Evolutionary conservation across 164 flowering plant genomes (phyloP).

Genomic region (Hamamelis virginiana): DNA sequence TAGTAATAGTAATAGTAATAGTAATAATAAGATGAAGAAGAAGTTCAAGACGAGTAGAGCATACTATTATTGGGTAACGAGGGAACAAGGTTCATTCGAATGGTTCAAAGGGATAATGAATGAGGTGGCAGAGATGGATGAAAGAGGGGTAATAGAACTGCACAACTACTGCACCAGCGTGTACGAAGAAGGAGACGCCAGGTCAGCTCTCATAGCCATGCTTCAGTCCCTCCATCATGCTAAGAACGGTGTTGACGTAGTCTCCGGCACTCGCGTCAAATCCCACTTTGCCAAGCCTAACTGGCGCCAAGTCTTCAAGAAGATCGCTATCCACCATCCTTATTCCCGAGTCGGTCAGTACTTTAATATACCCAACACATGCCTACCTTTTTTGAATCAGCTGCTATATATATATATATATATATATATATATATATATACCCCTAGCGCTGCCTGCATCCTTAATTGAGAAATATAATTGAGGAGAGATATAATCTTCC

Average conservation of each 20-base stretch:
- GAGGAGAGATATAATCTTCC: too few species aligned
- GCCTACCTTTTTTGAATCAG: too few species aligned
- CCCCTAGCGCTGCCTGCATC: too few species aligned
- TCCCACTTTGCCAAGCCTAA: constrained; percentile 67
- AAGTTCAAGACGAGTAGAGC: constrained; percentile 43
- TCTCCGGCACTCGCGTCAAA: constrained; percentile 58
- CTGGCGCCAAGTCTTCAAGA: constrained; percentile 60
- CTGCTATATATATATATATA: too few species aligned
- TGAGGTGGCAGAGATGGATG: constrained; percentile 59
- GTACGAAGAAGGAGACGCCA: constrained; percentile 65
- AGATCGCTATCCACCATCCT: constrained; percentile 47
- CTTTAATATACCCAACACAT: too few species aligned
- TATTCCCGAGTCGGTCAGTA: constrained; percentile 44
- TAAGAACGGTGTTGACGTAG: constrained; percentile 57
- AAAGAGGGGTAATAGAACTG: constrained; percentile 43
- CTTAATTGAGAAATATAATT: too few species aligned
- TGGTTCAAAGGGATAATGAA: constrained; percentile 70
- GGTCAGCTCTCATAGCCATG: constrained; percentile 61
- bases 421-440: too few species aligned
- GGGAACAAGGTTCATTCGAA: constrained; percentile 63
- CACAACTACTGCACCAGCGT: constrained; percentile 72
- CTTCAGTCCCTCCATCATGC: constrained; percentile 59
- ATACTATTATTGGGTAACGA: constrained; percentile 63
- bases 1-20: constrained; percentile 6
- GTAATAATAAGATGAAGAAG: constrained; percentile 7